Evolutionary conservation across 352 stramenopile species (phyloP).

Genomic region (Phytophthora sp.): DNA sequence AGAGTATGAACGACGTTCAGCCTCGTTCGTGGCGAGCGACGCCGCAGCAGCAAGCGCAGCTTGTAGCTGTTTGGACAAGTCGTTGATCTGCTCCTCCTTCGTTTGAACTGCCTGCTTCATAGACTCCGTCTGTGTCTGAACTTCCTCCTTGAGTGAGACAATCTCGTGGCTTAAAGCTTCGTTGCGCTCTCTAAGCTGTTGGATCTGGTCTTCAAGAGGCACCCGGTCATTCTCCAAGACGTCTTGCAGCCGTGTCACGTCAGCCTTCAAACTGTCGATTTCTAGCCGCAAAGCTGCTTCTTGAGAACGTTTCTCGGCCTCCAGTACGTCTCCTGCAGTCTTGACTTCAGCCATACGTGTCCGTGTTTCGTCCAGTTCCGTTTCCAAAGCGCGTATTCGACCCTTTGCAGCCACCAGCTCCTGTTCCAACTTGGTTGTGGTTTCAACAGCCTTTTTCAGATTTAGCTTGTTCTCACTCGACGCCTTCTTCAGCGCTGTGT

Average conservation of each 20-base stretch:
- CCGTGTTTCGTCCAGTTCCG: slow-evolving; percentile 38
- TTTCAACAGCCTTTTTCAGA: slow-evolving; percentile 57
- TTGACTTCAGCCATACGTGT: slow-evolving; percentile 37
- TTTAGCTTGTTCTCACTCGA: slow-evolving; percentile 68
- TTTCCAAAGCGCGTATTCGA: slow-evolving; percentile 43
- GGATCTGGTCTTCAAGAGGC: slow-evolving; percentile 46
- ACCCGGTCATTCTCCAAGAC: slow-evolving; percentile 33
- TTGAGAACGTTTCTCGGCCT: slow-evolving; percentile 38
- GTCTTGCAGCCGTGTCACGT: slow-evolving; percentile 40
- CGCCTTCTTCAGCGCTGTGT: slow-evolving; percentile 80
- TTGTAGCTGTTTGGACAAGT: slow-evolving; percentile 61
- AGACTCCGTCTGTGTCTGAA: slow-evolving; percentile 44
- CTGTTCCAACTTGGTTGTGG: slow-evolving; percentile 51
- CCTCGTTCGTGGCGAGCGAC: slow-evolving; percentile 30
- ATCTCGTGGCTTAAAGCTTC: slow-evolving; percentile 41
- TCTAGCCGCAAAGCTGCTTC: slow-evolving; percentile 37
- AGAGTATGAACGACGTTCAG: slow-evolving; percentile 30
- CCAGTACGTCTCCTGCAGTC: slow-evolving; percentile 22
- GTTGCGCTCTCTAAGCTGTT: slow-evolving; percentile 42
- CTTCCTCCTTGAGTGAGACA: slow-evolving; percentile 41
- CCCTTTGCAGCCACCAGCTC: slow-evolving; percentile 49
- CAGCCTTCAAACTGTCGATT: slow-evolving; percentile 39
- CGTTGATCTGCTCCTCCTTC: slow-evolving; percentile 59
- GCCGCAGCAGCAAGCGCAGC: slow-evolving; percentile 38
- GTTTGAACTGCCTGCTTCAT: slow-evolving; percentile 50